Evolutionary conservation across 495 filamentous ascomycete genomes (phyloP).

Genomic region (Friedmanniomyces endolithicus): DNA sequence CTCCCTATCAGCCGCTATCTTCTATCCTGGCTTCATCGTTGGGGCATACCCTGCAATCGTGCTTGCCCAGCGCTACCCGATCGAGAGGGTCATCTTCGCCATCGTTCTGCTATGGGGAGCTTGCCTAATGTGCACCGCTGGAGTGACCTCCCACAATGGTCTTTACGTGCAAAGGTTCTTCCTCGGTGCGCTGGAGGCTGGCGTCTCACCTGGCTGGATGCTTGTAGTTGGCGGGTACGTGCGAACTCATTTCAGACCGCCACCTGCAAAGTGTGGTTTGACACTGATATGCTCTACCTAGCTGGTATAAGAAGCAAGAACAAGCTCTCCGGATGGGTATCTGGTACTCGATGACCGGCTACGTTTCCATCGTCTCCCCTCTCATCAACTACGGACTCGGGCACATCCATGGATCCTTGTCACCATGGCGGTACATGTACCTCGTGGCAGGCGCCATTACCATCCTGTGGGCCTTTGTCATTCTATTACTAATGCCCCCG

Average conservation of each 20-base stretch:
- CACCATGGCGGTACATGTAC: conserved; percentile 24
- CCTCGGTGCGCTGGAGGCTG: conserved; percentile 36
- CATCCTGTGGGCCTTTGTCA: conserved; percentile 32
- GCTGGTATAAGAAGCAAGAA: conserved; percentile 36
- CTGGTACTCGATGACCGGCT: conserved; percentile 37
- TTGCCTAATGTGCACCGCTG: conserved; percentile 31
- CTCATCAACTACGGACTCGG: conserved; percentile 41
- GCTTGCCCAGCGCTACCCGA: conserved; percentile 35
- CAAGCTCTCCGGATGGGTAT: conserved; percentile 36
- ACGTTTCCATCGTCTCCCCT: conserved; percentile 37
- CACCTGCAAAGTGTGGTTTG: conserved; percentile 22
- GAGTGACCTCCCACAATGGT: conserved; percentile 28
- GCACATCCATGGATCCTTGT: conserved; percentile 30
- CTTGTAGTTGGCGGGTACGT: neutral
- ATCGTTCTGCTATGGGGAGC: conserved; percentile 31
- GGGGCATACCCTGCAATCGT: conserved; percentile 36
- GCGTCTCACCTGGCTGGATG: conserved; percentile 30
- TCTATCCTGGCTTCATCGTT: conserved; percentile 39
- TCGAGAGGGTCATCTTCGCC: conserved; percentile 33
- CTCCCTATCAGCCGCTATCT: conserved; percentile 31
- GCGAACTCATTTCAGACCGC: neutral
- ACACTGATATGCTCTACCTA: conserved; percentile 29
- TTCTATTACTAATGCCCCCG: conserved; percentile 32
- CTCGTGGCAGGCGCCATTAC: conserved; percentile 37
- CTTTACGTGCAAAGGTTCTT: conserved; percentile 38